These are phyloP conservation scores for Barnettozyma pratensis DNA, from an alignment of 805 yeast species.

Conservation along the genomic window DNA sequence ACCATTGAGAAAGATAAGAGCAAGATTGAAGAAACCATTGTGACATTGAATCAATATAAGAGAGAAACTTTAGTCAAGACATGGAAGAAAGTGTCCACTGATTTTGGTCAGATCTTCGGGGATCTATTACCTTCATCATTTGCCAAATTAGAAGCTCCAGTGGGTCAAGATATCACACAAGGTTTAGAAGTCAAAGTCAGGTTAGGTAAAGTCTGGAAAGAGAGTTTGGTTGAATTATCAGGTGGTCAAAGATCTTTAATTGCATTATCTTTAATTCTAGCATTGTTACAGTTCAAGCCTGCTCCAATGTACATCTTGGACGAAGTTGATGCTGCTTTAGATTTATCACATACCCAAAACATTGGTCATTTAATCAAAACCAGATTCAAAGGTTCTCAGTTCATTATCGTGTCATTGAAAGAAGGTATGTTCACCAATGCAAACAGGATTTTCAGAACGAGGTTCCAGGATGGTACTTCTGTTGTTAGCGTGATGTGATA, in stretches of 20 bases:
- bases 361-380: constrained; percentile 96
- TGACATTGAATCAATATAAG: constrained; percentile 79
- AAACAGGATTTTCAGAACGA: constrained; percentile 84
- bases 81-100: constrained; percentile 80
- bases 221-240: constrained; percentile 86
- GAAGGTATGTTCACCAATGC: constrained; percentile 99
- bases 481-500: constrained; percentile 68
- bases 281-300: constrained; percentile 89
- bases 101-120: constrained; percentile 85
- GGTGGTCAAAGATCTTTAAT: constrained; percentile 97
- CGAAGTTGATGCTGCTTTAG: constrained; percentile 98
- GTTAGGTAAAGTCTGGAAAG: constrained; percentile 93
- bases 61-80: constrained; percentile 77
- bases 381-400: constrained; percentile 91
- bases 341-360: constrained; percentile 93
- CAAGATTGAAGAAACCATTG: constrained; percentile 84
- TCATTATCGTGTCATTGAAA: constrained; percentile 91
- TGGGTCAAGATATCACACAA: constrained; percentile 75
- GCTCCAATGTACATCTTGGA: constrained; percentile 98
- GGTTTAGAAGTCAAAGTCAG: constrained; percentile 90
- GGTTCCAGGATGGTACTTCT: constrained; percentile 96
- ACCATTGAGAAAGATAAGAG: constrained; percentile 86
- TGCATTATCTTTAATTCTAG: constrained; percentile 88
- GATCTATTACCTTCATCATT: constrained; percentile 86
- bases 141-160: constrained; percentile 81